Evolutionary conservation across 1,284 basidiomycete species (phyloP), one percentile per base, ranked within the genome.

Genomic region (Coniophora puteana): DNA sequence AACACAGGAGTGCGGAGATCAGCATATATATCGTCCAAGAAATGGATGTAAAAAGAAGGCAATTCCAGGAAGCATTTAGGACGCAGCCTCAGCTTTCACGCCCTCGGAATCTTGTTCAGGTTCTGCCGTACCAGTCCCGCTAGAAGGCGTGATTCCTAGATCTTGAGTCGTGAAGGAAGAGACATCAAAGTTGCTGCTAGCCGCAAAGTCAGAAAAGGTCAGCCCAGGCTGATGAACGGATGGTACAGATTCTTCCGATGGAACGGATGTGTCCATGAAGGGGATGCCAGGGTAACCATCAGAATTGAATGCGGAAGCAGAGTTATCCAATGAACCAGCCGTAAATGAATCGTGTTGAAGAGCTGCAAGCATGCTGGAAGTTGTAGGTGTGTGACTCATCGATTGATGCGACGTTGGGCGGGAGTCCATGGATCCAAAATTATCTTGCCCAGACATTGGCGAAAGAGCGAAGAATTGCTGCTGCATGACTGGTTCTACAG

Each of bases 401-500:
- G 42, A 65, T n/a, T n/a, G n/a, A 63, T 49, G 75, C 61, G 55
- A 54, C 8, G 51, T 38, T 4, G 67, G 63, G 11, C 82, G 72
- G 36, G 74, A 69, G 45, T 85, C 80, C 51, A 83, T 67, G 37
- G 73, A 57, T 29, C 69, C 69, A 52, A 85, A 88, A 51, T 63
- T 77, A 57, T 88, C 87, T 55, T 88, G 84, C 22, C 84, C 86
- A 31, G 79, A 72, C 84, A 89, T 89, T 14, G 87, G 83, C 38
- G 85, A 87, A 44, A 89, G 67, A 10, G 82, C 75, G 61, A 86
- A 84, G 64, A 83, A 89, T 52, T 89, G 83, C 54, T 90, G 87
- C 52, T 90, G 88, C 74, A 91, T 89, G 41, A 89, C 81, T 32
- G 87, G 88, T 54, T 91, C 89, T 39, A 91, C 89, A 25, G 89